Conservation (phyloP, 306 rosid species). For the Trichosanthes truncata region DNA sequence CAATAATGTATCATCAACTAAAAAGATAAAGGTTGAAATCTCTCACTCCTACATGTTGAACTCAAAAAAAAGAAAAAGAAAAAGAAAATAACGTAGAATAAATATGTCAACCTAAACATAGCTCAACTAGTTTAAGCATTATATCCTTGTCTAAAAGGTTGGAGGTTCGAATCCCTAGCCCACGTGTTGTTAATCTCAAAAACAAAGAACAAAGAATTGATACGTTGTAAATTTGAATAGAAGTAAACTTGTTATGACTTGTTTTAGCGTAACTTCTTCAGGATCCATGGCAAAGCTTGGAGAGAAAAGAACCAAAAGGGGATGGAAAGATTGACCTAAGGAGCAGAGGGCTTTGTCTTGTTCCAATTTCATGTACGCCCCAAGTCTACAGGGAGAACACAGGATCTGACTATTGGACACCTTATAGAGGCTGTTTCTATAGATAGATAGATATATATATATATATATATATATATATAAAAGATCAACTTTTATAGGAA, state of each 20-base stretch:
- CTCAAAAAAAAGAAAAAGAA: too few relatives aligned
- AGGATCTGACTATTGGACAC: slow-evolving; percentile 93
- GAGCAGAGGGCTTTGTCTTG: slow-evolving; percentile 81
- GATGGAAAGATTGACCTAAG: slow-evolving; percentile 46
- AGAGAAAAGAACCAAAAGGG: slow-evolving; percentile 43
- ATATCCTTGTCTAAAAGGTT: too few relatives aligned
- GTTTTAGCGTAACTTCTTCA: background rate
- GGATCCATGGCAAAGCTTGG: slow-evolving; percentile 68
- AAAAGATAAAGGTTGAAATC: too few relatives aligned
- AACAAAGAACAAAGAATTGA: too few relatives aligned
- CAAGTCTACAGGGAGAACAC: slow-evolving; percentile 61
- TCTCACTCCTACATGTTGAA: too few relatives aligned
- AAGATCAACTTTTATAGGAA: background rate
- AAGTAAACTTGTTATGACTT: background rate
- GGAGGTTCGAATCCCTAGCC: too few relatives aligned
- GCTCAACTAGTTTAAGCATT: too few relatives aligned
- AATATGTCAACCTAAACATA: too few relatives aligned
- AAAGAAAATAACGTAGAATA: too few relatives aligned
- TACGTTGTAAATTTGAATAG: too few relatives aligned
- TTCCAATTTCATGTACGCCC: slow-evolving; percentile 77
- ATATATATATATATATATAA: background rate
- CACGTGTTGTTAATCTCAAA: too few relatives aligned
- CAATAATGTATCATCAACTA: background rate
- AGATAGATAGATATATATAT: slow-evolving; percentile 33
- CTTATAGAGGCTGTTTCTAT: slow-evolving; percentile 83